Evolutionary conservation across 768 basidiomycete species (phyloP), one percentile per base, ranked within the genome.

Genomic region (Hortiboletus campestris): DNA sequence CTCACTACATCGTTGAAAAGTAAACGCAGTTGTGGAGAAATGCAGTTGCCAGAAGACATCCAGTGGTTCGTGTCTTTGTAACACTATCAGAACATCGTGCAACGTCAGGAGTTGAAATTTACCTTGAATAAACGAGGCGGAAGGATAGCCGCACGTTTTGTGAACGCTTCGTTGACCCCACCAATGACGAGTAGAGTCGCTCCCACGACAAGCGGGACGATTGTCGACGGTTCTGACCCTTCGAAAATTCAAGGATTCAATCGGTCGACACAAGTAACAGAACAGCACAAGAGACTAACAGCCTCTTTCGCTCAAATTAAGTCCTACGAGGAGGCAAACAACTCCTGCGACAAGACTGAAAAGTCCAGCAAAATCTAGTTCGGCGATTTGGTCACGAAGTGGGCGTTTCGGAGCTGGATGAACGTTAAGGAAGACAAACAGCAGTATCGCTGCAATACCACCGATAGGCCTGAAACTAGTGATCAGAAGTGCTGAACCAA

Each of bases 81-180:
- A n/a, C 5, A 19, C 7, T 49, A n/a, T 46, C 20, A 55, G 43
- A 19, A 28, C 8, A 53, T 10, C 29, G 22, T 20, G 8, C 19
- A 31, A 35, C 19, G 8, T 17, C 20, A n/a, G 39, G 29, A n/a
- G 19, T 29, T 19, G 17, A 42, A 35, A 46, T 70, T 19, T 46
- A 82, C 86, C 73, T 82, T 83, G 74, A 91, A 90, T 28, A 91
- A 64, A 19, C 89, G 81, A 9, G 88, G 85, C 14, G 89, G 88
- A 25, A 92, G 66, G 51, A 92, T 88, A 0, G 88, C 85, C 2
- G 84, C 82, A 14, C 85, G 76, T 25, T 70, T 78, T 0, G 89
- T 92, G 58, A 70, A 77, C 4, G 69, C 44, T 67, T 92, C 89
- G 56, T 86, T 84, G 10, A 86, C 59, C 4, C 67, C 76, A 4